phyloP scores from a whole-genome alignment of 140 eudicot genomes.

The Erigeron philadelphicus region DNA sequence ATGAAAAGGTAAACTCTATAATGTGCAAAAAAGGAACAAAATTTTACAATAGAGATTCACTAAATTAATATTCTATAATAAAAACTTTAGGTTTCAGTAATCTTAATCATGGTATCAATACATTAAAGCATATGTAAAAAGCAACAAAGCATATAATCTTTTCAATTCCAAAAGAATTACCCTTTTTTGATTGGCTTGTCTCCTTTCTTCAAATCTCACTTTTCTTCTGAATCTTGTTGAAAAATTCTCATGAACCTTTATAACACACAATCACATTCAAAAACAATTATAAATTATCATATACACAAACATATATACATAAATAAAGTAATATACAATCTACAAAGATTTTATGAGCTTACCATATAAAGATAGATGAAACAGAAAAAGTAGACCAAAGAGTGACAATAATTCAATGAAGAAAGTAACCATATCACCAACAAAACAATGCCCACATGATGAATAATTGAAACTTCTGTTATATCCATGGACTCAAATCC shows the following conservation, averaged over 20 bases:
- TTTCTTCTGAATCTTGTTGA: conserved; percentile 58
- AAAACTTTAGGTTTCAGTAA: not conserved
- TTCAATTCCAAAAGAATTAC: conserved; percentile 26
- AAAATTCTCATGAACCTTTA: conserved; percentile 70
- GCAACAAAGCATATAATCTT: not conserved
- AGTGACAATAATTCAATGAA: conserved; percentile 51
- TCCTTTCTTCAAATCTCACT: conserved; percentile 65
- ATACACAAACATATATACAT: not conserved
- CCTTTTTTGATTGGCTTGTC: conserved; percentile 66
- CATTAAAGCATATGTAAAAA: conserved; percentile 4
- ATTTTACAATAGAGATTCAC: not conserved
- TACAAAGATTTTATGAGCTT: conserved; percentile 12
- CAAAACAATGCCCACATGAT: conserved; percentile 79
- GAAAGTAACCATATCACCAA: conserved; percentile 61
- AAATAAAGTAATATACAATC: not conserved
- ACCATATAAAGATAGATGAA: conserved; percentile 73
- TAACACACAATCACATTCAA: not conserved
- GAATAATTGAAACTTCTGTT: conserved; percentile 66
- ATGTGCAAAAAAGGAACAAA: conserved; percentile 2
- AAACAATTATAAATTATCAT: conserved; percentile 2
- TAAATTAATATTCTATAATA: not conserved
- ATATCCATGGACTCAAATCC: conserved; percentile 43
- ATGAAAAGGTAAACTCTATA: not conserved
- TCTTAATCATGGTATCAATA: not conserved
- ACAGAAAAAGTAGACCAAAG: conserved; percentile 50